These are phyloP conservation scores for Phlyctochytrium planicorne DNA, from an alignment of 192 early-diverging fungal species.

Conservation along the genomic window DNA sequence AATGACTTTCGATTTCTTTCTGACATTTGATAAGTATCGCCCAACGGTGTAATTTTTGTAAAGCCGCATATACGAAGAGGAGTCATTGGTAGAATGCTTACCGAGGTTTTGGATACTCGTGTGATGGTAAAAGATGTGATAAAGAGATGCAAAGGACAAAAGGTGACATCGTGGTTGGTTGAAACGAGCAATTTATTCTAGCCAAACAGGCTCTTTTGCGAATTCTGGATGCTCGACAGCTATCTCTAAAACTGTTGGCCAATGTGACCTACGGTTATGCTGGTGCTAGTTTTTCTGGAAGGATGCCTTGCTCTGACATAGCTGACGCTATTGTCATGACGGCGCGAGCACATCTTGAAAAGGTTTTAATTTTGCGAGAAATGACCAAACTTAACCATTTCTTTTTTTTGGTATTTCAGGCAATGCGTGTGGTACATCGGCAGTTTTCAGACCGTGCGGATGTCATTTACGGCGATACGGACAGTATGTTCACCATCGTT, in stretches of 20 bases:
- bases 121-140: conserved; percentile 88
- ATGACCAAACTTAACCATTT: background rate
- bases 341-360: conserved; percentile 80
- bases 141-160: conserved; percentile 65
- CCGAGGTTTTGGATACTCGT: conserved; percentile 84
- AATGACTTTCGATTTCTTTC: background rate
- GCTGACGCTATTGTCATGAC: conserved; percentile 90
- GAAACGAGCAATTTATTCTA: background rate
- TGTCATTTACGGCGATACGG: conserved; percentile 95
- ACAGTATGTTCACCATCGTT: conserved; percentile 80
- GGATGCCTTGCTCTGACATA: conserved; percentile 89
- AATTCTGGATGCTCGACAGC: conserved; percentile 78
- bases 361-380: conserved; percentile 15
- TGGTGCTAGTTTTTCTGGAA: conserved; percentile 78
- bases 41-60: conserved; percentile 86
- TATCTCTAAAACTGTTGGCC: conserved; percentile 85
- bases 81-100: conserved; percentile 77
- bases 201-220: conserved; percentile 50
- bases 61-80: conserved; percentile 79
- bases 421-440: conserved; percentile 17
- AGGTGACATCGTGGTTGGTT: conserved; percentile 23
- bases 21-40: conserved; percentile 56
- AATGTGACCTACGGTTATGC: conserved; percentile 94
- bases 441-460: conserved; percentile 62
- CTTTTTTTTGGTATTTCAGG: conserved; percentile 9